phyloP scores from a whole-genome alignment of 1,139 yeast species.

The Suhomyces panamericanus region DNA sequence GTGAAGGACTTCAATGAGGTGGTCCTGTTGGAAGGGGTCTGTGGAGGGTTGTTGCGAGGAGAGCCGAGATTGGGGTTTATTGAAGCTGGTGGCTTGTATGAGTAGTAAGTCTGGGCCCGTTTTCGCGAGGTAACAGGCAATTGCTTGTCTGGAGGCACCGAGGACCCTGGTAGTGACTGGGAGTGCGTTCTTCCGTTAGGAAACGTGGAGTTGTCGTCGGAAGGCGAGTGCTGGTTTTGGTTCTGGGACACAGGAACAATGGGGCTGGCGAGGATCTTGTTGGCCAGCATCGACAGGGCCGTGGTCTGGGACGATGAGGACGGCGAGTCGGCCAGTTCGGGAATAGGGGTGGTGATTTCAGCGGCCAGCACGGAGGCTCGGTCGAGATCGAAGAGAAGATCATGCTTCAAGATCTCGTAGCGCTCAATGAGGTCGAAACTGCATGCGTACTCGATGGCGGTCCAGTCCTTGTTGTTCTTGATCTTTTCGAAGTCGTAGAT shows the following conservation, averaged over 20 bases:
- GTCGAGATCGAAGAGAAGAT: slow-evolving; percentile 10
- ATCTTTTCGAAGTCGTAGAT: slow-evolving; percentile 25
- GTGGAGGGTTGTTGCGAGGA: slow-evolving; percentile 10
- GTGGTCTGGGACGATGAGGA: neutral
- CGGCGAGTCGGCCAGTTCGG: neutral
- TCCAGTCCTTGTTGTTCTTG: slow-evolving; percentile 66
- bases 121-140: slow-evolving; percentile 15
- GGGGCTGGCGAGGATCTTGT: slow-evolving; percentile 37
- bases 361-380: neutral
- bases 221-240: neutral
- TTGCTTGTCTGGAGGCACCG: slow-evolving; percentile 8
- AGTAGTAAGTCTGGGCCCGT: slow-evolving; percentile 30
- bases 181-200: slow-evolving; percentile 30
- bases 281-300: slow-evolving; percentile 17
- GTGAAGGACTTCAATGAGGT: slow-evolving; percentile 43
- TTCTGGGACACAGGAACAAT: slow-evolving; percentile 29
- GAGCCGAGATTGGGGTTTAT: slow-evolving; percentile 4
- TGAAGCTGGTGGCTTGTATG: slow-evolving; percentile 17
- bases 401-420: slow-evolving; percentile 14
- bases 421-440: slow-evolving; percentile 45
- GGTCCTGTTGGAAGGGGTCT: slow-evolving; percentile 21
- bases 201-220: neutral
- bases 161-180: slow-evolving; percentile 34
- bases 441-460: slow-evolving; percentile 60
- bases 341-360: neutral